These are phyloP conservation scores for Nannizziopsis barbatae DNA, from an alignment of 2,329 filamentous ascomycete genomes.

Conservation along the genomic window DNA sequence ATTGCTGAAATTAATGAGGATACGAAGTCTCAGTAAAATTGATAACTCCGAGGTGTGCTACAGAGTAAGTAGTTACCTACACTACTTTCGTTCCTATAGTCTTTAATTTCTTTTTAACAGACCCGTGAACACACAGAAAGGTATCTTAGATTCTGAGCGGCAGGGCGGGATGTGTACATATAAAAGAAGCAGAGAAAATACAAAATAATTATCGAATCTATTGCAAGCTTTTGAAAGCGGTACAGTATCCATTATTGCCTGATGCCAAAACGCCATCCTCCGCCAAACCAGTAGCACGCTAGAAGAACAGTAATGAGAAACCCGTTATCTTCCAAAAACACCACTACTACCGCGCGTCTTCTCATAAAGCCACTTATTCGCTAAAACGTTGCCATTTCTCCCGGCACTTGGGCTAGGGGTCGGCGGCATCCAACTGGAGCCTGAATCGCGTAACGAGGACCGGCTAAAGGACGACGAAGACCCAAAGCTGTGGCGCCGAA, in stretches of 20 bases:
- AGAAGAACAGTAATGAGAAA: neutral
- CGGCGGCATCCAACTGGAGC: constrained; percentile 47
- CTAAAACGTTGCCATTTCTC: constrained; percentile 65
- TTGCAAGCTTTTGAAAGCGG: too few species aligned
- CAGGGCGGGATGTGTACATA: too few species aligned
- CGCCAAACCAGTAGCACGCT: neutral
- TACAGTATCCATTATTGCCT: neutral
- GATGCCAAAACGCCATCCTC: constrained; percentile 2
- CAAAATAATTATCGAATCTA: too few species aligned
- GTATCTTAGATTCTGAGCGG: too few species aligned
- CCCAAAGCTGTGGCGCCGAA: constrained; percentile 53
- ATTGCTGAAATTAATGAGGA: too few species aligned
- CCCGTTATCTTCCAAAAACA: constrained; percentile 17
- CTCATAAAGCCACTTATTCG: constrained; percentile 93
- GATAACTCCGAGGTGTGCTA: too few species aligned
- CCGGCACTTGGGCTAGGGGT: constrained; percentile 56
- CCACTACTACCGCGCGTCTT: constrained; percentile 45
- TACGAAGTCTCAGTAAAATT: too few species aligned
- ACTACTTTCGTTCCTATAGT: too few species aligned
- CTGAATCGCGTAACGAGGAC: constrained; percentile 30
- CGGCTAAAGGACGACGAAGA: constrained; percentile 45
- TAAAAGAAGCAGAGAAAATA: too few species aligned
- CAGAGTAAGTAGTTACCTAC: too few species aligned
- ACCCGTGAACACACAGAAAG: too few species aligned
- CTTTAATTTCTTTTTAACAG: too few species aligned